Base-by-base conservation (phyloP, 2,329 filamentous ascomycete species). In the Cladorrhinum sp. region DNA sequence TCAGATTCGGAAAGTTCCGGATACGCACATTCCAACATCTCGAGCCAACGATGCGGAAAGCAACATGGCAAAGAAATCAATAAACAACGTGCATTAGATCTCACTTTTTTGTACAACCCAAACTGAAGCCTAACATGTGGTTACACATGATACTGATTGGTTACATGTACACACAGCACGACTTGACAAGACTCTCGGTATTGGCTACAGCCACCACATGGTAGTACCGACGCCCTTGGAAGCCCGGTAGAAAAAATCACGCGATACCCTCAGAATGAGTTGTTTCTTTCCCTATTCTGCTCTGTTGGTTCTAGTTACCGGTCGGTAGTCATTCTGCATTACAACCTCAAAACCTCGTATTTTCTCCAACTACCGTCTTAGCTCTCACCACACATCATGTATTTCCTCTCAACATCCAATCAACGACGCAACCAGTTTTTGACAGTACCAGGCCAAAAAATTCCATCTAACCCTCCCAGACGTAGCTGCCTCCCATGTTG, bases 401-500 rank as follows among this genome's bases (percentile, higher is more conserved):
- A 51, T 32, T 32, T 12, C 27, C 27, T 9, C 52, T 25, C 41
- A 22, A 41, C 41, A 50, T 50, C 36, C 36, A 41, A 41, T 41
- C 10, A 41, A 16, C 27, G 27, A 18, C 6, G 8, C 36, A 13
- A 10, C 36, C 9, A 13, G 16, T 41, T 41, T 41, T 41, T 27
- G 18, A 13, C 32, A n/a, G 16, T 36, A 23, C 38, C 18, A 12
- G 49, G 38, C 23, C 20, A 22, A 32, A 32, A 32, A 32, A 32
- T 6, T 16, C 18, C 62, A 61, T 56, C 64, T 64, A 66, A 36
- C 68, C 66, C 62, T 67, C 65, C 69, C 69, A 71, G 25, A 64
- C 68, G 62, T 70, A 73, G 66, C 62, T 72, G 51, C 70, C 69
- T 48, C 69, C 69, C 67, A 71, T 72, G 59, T 71, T 65, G 49